Percentiles rank a stretch among this genome's conserved stretches.
These are phyloP conservation scores for Jackrogersella minutella DNA, from an alignment of 495 filamentous ascomycete genomes.

Conservation along the genomic window DNA sequence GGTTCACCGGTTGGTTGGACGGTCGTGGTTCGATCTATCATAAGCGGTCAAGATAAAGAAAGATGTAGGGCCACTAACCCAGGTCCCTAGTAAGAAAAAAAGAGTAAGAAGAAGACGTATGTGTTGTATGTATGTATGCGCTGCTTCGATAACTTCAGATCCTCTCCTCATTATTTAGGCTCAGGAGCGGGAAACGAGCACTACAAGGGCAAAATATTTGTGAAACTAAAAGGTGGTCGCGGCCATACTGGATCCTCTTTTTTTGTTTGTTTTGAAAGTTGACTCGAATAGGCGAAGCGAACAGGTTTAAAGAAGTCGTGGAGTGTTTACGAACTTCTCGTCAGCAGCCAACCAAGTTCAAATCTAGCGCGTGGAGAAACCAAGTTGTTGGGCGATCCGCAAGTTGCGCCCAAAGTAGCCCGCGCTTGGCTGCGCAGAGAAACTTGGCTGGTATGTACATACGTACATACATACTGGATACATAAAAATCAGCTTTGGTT, in stretches of 20 bases:
- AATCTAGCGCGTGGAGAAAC: conserved; percentile 44
- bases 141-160: conserved; percentile 24
- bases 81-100: not conserved
- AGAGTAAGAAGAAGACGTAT: conserved; percentile 8
- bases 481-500: conserved; percentile 38
- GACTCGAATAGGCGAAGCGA: conserved; percentile 41
- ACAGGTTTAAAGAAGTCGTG: conserved; percentile 25
- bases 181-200: conserved; percentile 9
- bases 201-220: conserved; percentile 11
- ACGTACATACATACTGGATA: not conserved
- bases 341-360: conserved; percentile 37
- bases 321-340: conserved; percentile 32
- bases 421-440: conserved; percentile 42
- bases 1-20: conserved; percentile 28
- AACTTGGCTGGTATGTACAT: conserved; percentile 14
- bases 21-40: conserved; percentile 35
- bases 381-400: conserved; percentile 47
- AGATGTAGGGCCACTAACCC: not conserved
- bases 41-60: conserved; percentile 46
- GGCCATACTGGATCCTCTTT: conserved; percentile 27
- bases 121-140: conserved; percentile 4
- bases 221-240: conserved; percentile 37
- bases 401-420: conserved; percentile 42
- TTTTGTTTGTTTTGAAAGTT: conserved; percentile 44
- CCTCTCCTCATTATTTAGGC: conserved; percentile 7